Base-by-base conservation (phyloP, 2,329 filamentous ascomycete species). In the Colletotrichum neosansevieriae region DNA sequence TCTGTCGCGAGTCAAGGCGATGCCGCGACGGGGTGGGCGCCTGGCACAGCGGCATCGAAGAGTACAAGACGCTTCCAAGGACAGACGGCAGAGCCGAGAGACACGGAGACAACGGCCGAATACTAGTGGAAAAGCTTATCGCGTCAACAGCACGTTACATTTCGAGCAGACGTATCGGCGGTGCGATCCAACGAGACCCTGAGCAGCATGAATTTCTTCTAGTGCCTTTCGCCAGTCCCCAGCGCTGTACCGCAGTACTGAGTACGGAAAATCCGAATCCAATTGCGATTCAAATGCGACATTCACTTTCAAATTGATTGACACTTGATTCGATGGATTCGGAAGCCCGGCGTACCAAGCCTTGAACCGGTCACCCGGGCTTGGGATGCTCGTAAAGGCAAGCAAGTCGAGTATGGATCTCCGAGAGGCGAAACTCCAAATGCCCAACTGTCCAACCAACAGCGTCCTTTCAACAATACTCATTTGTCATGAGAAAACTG, bases 81-180 rank as follows among this genome's bases (percentile, higher is more conserved):
- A 36, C 24, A 5, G 24, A 24, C 24, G 24, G 24, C 21, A 24
- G 19, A 17, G 45, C 32, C 58, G 42, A 67, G 63, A 42, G 32
- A 38, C 49, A 44, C 47, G 32, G 21, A 54, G n/a, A 32, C 32
- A 50, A 47, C 15, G 24, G 36, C 38, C 42, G 58, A 67, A 36
- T 51, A 5, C 19, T 34, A 17, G 29, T 50, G 47, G 21, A 29
- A 54, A 65, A 65, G 61, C 62, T 65, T 65, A 50, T 68, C 47
- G 49, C 21, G 42, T 60, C 49, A 49, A 56, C 54, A 56, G 21
- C 54, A 65, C 54, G 66, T 68, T 59, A 65, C 65, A 65, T 56
- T 24, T 24, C 29, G 53, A 54, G 50, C 12, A 40, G 34, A n/a
- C 21, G 17, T 36, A 40, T 50, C 40, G 15, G 44, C 21, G 32